Conservation (phyloP, 306 rosid genomes). For the Canavalia ensiformis region DNA sequence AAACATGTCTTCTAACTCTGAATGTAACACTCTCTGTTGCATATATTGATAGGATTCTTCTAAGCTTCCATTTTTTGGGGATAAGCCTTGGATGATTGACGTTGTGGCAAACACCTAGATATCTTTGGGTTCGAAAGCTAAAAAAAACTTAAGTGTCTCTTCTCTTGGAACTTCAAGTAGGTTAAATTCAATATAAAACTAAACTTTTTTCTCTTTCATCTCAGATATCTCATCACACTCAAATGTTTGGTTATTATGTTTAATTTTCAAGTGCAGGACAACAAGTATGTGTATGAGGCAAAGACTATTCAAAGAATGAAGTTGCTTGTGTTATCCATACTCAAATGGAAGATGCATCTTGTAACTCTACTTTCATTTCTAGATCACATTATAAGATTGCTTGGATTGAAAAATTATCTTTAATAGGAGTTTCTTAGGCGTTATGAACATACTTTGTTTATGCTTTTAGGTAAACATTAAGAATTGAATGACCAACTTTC, state of each 20-base stretch:
- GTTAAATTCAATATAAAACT: neutral
- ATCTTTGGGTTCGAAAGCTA: slow-evolving; percentile 94
- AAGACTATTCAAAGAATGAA: slow-evolving; percentile 95
- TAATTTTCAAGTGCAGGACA: slow-evolving; percentile 67
- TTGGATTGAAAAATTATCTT: slow-evolving; percentile 75
- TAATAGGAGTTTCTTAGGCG: slow-evolving; percentile 79
- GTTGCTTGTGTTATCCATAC: slow-evolving; percentile 78
- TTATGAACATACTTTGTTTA: slow-evolving; percentile 77
- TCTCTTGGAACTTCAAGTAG: slow-evolving; percentile 92
- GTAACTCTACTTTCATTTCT: slow-evolving; percentile 89
- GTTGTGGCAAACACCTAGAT: slow-evolving; percentile 90
- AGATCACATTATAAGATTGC: slow-evolving; percentile 77
- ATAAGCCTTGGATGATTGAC: slow-evolving; percentile 89
- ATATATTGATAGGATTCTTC: slow-evolving; percentile 77
- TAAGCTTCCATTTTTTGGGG: slow-evolving; percentile 70
- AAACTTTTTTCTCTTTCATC: neutral
- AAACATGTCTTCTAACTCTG: slow-evolving; percentile 38
- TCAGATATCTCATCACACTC: neutral
- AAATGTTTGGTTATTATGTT: neutral
- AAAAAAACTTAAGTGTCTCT: slow-evolving; percentile 89
- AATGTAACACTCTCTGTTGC: slow-evolving; percentile 85
- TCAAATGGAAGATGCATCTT: slow-evolving; percentile 95
- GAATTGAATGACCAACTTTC: neutral
- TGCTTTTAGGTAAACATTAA: slow-evolving; percentile 68
- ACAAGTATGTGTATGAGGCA: slow-evolving; percentile 73